phyloP scores from a whole-genome alignment of 805 yeast genomes.

The Candida chilensis region DNA sequence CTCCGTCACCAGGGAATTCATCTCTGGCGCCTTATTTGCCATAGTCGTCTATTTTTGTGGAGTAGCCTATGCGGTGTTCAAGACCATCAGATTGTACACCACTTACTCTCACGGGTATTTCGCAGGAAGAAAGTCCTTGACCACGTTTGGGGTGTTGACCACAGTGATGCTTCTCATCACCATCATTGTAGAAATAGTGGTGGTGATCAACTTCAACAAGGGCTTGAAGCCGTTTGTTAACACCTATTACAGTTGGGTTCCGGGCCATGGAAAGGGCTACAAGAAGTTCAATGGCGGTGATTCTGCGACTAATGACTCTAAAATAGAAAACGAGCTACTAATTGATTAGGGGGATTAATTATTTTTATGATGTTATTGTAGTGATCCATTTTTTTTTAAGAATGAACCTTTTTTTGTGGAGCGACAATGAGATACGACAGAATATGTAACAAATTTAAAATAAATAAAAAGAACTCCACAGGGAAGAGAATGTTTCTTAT shows the following conservation, averaged over 20 bases:
- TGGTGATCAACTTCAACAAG: neutral
- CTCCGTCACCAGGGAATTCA: slow-evolving; percentile 23
- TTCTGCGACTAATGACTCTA: too few species aligned
- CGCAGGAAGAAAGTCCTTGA: slow-evolving; percentile 34
- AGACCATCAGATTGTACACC: slow-evolving; percentile 33
- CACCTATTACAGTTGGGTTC: neutral
- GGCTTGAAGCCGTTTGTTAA: neutral
- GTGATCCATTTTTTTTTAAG: too few species aligned
- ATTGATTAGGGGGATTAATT: too few species aligned
- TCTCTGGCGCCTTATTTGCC: slow-evolving; percentile 13
- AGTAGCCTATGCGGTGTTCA: slow-evolving; percentile 35
- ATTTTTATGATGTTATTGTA: too few species aligned
- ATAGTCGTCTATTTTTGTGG: slow-evolving; percentile 24
- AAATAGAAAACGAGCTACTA: too few species aligned
- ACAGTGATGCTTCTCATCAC: slow-evolving; percentile 25
- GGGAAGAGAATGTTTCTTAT: too few species aligned
- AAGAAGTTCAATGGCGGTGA: neutral
- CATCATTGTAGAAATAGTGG: slow-evolving; percentile 6
- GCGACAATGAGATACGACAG: too few species aligned
- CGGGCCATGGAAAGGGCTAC: neutral
- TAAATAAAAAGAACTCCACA: too few species aligned
- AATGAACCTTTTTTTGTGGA: too few species aligned
- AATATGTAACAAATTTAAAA: too few species aligned
- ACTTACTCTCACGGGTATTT: slow-evolving; percentile 29
- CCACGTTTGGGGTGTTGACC: slow-evolving; percentile 34